These are phyloP conservation scores for Paraconiothyrium brasiliense DNA, from an alignment of 2,329 filamentous ascomycete genomes.

Conservation along the genomic window DNA sequence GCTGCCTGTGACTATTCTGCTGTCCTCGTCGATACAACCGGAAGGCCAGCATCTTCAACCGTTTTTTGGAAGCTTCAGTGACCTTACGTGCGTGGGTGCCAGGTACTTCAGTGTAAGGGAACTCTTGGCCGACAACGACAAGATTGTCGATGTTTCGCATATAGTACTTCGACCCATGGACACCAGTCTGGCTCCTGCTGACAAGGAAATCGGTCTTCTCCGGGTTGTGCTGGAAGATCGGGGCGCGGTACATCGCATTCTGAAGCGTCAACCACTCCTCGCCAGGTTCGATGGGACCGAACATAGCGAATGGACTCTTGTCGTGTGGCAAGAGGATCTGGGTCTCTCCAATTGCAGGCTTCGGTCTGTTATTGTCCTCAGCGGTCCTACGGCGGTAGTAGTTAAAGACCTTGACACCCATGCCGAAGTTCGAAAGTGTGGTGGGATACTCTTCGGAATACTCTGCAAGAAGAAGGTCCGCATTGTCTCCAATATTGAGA, in stretches of 20 bases:
- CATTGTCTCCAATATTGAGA: conserved; percentile 87
- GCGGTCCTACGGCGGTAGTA: conserved; percentile 87
- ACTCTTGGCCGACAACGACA: conserved; percentile 89
- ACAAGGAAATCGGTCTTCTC: conserved; percentile 87
- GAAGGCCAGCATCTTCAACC: conserved; percentile 95
- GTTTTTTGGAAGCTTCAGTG: conserved; percentile 95
- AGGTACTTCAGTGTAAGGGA: conserved; percentile 90
- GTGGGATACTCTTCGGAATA: conserved; percentile 95
- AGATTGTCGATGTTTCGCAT: conserved; percentile 91
- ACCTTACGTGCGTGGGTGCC: conserved; percentile 94
- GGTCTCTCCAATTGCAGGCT: conserved; percentile 86
- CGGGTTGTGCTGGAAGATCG: conserved; percentile 86
- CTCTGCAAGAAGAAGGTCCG: conserved; percentile 86
- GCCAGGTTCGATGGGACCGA: conserved; percentile 90
- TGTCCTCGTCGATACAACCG: conserved; percentile 83
- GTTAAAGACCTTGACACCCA: conserved; percentile 96
- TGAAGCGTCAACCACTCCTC: conserved; percentile 91
- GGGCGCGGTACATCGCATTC: conserved; percentile 94
- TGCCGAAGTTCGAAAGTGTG: conserved; percentile 94
- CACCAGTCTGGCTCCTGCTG: conserved; percentile 80
- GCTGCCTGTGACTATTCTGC: conserved; percentile 74
- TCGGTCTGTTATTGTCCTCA: conserved; percentile 79
- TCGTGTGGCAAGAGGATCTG: conserved; percentile 90
- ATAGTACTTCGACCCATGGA: conserved; percentile 80
- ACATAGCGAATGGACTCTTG: conserved; percentile 93